Conservation (phyloP, 306 rosid species). For the Bauhinia variegata region DNA sequence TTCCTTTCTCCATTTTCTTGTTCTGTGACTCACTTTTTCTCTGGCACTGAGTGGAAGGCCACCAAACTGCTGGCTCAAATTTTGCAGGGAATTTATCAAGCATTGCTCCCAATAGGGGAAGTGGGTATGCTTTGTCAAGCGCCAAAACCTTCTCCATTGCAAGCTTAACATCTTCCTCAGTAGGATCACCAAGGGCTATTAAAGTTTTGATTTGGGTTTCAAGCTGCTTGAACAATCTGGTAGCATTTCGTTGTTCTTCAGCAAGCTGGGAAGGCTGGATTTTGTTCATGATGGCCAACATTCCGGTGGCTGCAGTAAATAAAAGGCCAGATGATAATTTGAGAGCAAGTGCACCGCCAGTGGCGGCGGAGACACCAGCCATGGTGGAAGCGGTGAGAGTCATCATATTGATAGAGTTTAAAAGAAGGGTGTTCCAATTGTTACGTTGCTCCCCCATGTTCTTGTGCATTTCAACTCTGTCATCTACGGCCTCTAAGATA, state of each 20-base stretch:
- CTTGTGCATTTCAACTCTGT: slow-evolving; percentile 71
- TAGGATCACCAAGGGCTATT: slow-evolving; percentile 31
- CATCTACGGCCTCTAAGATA: slow-evolving; percentile 55
- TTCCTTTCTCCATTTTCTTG: neutral
- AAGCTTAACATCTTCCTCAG: slow-evolving; percentile 42
- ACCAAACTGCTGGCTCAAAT: slow-evolving; percentile 63
- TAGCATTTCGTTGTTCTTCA: slow-evolving; percentile 63
- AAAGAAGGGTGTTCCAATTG: slow-evolving; percentile 68
- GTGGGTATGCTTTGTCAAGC: slow-evolving; percentile 65
- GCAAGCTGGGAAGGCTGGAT: slow-evolving; percentile 71
- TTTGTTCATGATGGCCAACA: slow-evolving; percentile 54
- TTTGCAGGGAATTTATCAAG: slow-evolving; percentile 57
- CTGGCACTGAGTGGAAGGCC: slow-evolving; percentile 43
- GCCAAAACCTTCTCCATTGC: slow-evolving; percentile 52
- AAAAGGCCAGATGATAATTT: slow-evolving; percentile 52
- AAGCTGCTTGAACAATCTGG: slow-evolving; percentile 55
- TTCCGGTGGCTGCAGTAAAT: slow-evolving; percentile 57
- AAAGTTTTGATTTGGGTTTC: slow-evolving; percentile 42
- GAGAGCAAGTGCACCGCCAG: slow-evolving; percentile 34
- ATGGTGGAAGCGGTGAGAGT: slow-evolving; percentile 67
- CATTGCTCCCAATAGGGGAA: slow-evolving; percentile 67
- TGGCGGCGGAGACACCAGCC: slow-evolving; percentile 42
- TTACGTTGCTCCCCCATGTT: slow-evolving; percentile 68
- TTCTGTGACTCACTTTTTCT: neutral
- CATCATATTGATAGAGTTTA: slow-evolving; percentile 72